Conservation (phyloP, 495 filamentous ascomycete genomes). For the Daldinia concentrica region DNA sequence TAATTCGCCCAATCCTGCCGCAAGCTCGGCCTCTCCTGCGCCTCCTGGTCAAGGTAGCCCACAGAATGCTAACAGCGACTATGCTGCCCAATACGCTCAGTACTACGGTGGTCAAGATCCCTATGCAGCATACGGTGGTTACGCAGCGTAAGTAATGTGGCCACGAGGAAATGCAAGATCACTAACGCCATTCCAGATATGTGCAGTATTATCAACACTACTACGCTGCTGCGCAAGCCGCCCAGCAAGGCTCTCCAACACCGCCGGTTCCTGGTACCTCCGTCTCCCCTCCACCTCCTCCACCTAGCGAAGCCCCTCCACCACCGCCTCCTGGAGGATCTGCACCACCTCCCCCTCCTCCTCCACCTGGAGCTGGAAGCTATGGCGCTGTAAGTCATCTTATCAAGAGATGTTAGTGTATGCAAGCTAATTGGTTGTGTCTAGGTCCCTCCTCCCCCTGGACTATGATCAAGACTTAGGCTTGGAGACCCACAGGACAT, state of each 20-base stretch:
- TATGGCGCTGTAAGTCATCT: constrained; percentile 72
- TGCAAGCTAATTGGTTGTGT: constrained; percentile 30
- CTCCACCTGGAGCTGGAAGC: constrained; percentile 64
- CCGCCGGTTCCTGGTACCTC: constrained; percentile 54
- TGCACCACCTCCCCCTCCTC: constrained; percentile 64
- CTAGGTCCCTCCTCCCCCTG: constrained; percentile 66
- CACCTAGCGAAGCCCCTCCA: constrained; percentile 68
- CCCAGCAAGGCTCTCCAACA: constrained; percentile 55
- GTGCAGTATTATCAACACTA: constrained; percentile 76
- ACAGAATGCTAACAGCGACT: constrained; percentile 59
- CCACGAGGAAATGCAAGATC: not conserved
- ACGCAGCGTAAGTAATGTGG: constrained; percentile 60
- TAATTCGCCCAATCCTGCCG: constrained; percentile 47
- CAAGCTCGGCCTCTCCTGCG: constrained; percentile 43
- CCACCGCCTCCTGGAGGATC: constrained; percentile 68
- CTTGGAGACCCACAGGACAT: not conserved
- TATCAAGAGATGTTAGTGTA: not conserved
- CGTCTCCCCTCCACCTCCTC: constrained; percentile 68
- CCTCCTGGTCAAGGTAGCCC: constrained; percentile 51
- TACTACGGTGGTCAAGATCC: constrained; percentile 82
- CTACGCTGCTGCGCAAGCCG: constrained; percentile 61
- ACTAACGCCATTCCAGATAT: constrained; percentile 60
- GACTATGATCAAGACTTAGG: constrained; percentile 48
- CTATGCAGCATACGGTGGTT: constrained; percentile 92
- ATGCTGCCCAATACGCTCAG: constrained; percentile 85